Percentiles rank a stretch among this genome's conserved stretches.
Evolutionary conservation across 176 grass and related monocot genomes (phyloP).

Genomic region (Otatea glauca): DNA sequence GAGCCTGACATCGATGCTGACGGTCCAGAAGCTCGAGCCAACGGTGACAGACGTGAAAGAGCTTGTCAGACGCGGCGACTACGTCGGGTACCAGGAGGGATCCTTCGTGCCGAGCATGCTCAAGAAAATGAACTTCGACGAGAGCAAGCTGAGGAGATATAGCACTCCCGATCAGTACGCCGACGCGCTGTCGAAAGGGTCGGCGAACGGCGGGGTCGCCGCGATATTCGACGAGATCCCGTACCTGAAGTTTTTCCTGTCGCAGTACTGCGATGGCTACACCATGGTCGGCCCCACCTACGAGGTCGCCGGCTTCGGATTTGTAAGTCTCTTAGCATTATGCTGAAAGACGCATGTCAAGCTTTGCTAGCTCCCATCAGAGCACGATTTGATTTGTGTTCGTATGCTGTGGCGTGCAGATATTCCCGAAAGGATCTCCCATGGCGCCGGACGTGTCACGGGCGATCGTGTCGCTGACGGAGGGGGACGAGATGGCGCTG

Average conservation of each 20-base stretch:
- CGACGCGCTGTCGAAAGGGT: conserved; percentile 53
- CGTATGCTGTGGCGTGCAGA: background rate
- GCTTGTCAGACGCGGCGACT: too few species aligned
- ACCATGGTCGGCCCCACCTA: conserved; percentile 57
- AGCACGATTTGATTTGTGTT: too few species aligned
- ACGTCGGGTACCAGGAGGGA: too few species aligned
- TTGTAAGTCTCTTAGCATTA: conserved; percentile 44
- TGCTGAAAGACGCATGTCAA: too few species aligned
- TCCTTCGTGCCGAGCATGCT: conserved; percentile 36
- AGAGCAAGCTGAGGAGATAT: conserved; percentile 49
- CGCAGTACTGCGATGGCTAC: conserved; percentile 58
- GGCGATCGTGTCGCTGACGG: conserved; percentile 58
- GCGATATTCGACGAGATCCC: conserved; percentile 86
- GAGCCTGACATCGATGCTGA: conserved; percentile 81
- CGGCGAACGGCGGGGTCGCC: conserved; percentile 62
- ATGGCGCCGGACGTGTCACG: conserved; percentile 56
- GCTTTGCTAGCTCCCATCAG: too few species aligned
- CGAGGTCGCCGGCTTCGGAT: conserved; percentile 78
- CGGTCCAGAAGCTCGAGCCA: conserved; percentile 83
- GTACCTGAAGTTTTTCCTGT: conserved; percentile 81
- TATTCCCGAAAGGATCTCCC: conserved; percentile 56
- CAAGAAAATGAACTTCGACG: conserved; percentile 31
- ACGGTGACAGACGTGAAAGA: conserved; percentile 63
- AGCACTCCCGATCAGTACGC: conserved; percentile 56
- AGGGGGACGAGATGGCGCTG: conserved; percentile 46